Evolutionary conservation across 768 basidiomycete species (phyloP), one percentile per base, ranked within the genome.

Genomic region (Sistotremastrum niveocremeum): DNA sequence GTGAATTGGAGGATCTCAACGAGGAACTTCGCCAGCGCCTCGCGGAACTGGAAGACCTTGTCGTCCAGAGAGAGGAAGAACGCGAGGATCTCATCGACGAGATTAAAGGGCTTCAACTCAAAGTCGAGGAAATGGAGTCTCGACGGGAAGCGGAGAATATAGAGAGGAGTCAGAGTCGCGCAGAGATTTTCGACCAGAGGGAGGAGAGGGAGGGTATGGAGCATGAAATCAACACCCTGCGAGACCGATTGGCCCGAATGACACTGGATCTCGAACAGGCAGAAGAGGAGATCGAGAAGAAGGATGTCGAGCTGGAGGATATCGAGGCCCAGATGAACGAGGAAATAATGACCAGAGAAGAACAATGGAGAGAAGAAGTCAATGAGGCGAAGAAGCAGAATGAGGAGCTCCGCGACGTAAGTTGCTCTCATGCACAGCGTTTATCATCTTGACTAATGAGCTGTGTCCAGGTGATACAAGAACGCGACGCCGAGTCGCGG

Each of bases 321-420:
- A 60, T 94, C 39, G 71, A 89, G 4, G 65, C 64, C 5, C 83
- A 89, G 56, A 83, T 87, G 56, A 71, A 79, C 44, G 70, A 75
- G 31, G 81, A 85, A 45, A 75, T 88, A 3, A 72, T 74, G 12
- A 71, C 73, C 2, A 80, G 89, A 5, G 85, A 88, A 55, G 75
- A 80, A 38, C 85, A 87, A 54, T 94, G 89, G 89, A 67, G 81
- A 46, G 84, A 83, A 3, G 91, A 94, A 57, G 79, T 93, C 2
- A 79, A 88, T 50, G 86, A 89, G 52, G 78, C 79, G 2, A 70
- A 81, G 49, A 73, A 69, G 3, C 86, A 87, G 54, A 76, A 81
- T 1, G 86, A 89, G 46, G 86, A 93, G 59, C 68, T 86, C 10
- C 71, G 73, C 29, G 84, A 84, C 60, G 83, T 85, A 56, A 48